Base-by-base conservation (phyloP, 345 rosid genomes). In the Bruguiera sexangula region DNA sequence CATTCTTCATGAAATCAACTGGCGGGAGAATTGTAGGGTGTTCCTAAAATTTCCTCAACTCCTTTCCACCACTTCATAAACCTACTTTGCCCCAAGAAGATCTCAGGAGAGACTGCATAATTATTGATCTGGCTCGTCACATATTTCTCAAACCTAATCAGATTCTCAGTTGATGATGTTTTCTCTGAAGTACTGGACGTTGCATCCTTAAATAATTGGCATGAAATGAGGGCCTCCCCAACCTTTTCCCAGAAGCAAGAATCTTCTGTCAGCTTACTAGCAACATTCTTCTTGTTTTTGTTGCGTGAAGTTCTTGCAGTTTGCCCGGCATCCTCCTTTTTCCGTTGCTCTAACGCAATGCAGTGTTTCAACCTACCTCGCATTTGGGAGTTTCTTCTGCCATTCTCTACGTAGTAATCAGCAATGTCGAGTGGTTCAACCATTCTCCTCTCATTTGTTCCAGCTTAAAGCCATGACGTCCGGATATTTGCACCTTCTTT, bases 231-330 rank as follows among this genome's bases (percentile, higher is more conserved):
- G 10, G 89, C 88, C 70, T 90, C 91, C 75, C 90, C 95, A 10
- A 88, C 96, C 6, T 78, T 69, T 31, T 85, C 85, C 98, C 98
- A 93, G 21, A 93, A 93, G 64, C 91, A 88, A n/a, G 96, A 90
- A 83, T 90, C 96, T 51, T 82, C 69, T 0, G 83, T 87, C 32
- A 87, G 16, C 16, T 24, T 65, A 9, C 51, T 60, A 34, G 69
- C 70, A 37, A 81, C 72, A 7, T 77, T 83, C 51, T 70, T 34
- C 22, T 73, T 76, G 50, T 58, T 67, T 8, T 8, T 3, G 10
- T 56, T 19, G 3, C 21, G 50, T 6, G 57, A 24, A n/a, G 31
- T 9, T 15, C 36, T 57, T 1, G 18, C 5, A 1, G 66, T 51
- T 62, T 60, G 61, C 55, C 57, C 67, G 1, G 52, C 67, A 18